Percentiles rank a stretch among this genome's conserved stretches.
phyloP scores from a whole-genome alignment of 805 yeast genomes.

The Lachancea mirantina region DNA sequence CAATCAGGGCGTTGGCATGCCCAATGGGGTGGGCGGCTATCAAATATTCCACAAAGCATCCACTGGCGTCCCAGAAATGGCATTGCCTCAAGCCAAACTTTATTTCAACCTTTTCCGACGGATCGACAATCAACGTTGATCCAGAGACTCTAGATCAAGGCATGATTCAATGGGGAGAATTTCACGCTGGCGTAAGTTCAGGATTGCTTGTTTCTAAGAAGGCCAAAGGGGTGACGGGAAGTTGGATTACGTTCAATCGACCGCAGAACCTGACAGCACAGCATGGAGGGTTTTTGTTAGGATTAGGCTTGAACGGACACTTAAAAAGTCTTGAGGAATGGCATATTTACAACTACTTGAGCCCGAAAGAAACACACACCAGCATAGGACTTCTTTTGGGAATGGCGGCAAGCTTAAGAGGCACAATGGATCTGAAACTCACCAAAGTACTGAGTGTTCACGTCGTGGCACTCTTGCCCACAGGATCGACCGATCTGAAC shows the following conservation, averaged over 20 bases:
- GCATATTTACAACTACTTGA: conserved; percentile 90
- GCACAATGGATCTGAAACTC: conserved; percentile 77
- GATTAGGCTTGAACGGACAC: conserved; percentile 89
- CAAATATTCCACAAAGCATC: conserved; percentile 40
- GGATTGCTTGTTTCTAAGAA: conserved; percentile 70
- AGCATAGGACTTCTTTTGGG: conserved; percentile 86
- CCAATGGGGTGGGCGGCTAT: conserved; percentile 29
- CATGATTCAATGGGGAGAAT: conserved; percentile 70
- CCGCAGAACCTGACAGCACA: conserved; percentile 66
- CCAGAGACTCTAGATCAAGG: conserved; percentile 44
- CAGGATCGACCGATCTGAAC: conserved; percentile 83
- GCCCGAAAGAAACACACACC: conserved; percentile 78
- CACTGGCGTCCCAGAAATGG: conserved; percentile 78
- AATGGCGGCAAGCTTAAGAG: conserved; percentile 80
- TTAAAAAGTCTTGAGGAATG: conserved; percentile 80
- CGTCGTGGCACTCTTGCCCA: conserved; percentile 83
- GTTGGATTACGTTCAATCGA: conserved; percentile 86
- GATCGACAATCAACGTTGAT: conserved; percentile 55
- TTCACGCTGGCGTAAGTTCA: conserved; percentile 86
- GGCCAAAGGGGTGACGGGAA: conserved; percentile 58
- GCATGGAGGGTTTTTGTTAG: conserved; percentile 92
- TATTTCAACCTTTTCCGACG: conserved; percentile 58
- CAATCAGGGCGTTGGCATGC: conserved; percentile 60
- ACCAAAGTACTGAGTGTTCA: conserved; percentile 91
- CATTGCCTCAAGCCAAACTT: conserved; percentile 72